Conservation (phyloP, 192 early-diverging fungal genomes). For the Backusella psychrophila region DNA sequence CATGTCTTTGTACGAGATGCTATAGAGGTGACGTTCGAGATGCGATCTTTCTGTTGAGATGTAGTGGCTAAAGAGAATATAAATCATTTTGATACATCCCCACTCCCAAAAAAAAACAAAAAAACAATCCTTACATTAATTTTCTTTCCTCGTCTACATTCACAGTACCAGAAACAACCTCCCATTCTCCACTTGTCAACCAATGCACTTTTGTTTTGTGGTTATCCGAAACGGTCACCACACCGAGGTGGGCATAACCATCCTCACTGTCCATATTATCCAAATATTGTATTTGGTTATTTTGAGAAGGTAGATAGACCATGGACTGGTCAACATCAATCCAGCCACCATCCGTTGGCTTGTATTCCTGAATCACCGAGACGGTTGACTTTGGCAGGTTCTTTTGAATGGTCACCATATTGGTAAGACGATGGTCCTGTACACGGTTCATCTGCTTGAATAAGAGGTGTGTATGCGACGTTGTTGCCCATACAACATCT, state of each 20-base stretch:
- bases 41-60: conserved; percentile 38
- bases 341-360: conserved; percentile 71
- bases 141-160: conserved; percentile 38
- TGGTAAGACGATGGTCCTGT: conserved; percentile 81
- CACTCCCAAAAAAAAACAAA: too few species aligned
- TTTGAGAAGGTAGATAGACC: conserved; percentile 13
- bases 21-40: conserved; percentile 42
- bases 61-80: conserved; percentile 19
- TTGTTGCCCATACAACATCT: conserved; percentile 79
- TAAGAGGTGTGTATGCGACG: conserved; percentile 58
- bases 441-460: conserved; percentile 87
- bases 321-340: conserved; percentile 58
- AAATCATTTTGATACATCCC: too few species aligned
- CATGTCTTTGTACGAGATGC: background rate
- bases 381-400: background rate
- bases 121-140: conserved; percentile 36
- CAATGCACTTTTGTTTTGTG: conserved; percentile 15
- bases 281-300: conserved; percentile 48
- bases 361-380: conserved; percentile 57
- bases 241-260: conserved; percentile 69
- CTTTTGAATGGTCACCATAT: conserved; percentile 43
- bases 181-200: conserved; percentile 69
- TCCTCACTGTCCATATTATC: conserved; percentile 58
- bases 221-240: conserved; percentile 43
- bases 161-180: conserved; percentile 54